Evolutionary conservation across 2,329 filamentous ascomycete genomes (phyloP).

Genomic region (Cercospora citrullina): DNA sequence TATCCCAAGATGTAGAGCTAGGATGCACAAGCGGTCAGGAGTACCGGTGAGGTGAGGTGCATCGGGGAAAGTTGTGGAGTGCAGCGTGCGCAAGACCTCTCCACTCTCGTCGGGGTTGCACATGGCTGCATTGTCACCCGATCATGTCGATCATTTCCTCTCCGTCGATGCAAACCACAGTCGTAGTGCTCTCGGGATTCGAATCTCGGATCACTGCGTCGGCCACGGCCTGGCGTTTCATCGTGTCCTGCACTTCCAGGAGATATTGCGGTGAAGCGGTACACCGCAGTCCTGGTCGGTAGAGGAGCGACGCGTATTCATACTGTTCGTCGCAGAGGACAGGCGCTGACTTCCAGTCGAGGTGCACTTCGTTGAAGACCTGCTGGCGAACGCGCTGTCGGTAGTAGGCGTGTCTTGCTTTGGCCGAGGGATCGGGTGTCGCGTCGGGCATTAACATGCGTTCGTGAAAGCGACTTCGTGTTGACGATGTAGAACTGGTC

Average conservation of each 20-base stretch:
- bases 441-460: constrained; percentile 18
- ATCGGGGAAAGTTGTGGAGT: background rate
- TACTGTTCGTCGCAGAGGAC: constrained; percentile 25
- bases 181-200: background rate
- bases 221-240: constrained; percentile 3
- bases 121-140: constrained; percentile 20
- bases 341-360: constrained; percentile 30
- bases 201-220: background rate
- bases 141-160: constrained; percentile 32
- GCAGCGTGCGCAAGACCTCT: constrained; percentile 3
- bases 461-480: background rate
- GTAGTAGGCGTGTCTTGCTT: constrained; percentile 13
- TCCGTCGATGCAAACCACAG: constrained; percentile 20
- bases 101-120: background rate
- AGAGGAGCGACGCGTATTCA: constrained; percentile 18
- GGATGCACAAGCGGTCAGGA: background rate
- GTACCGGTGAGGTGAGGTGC: constrained; percentile 3
- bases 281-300: constrained; percentile 24
- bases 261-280: constrained; percentile 24
- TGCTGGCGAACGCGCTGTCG: constrained; percentile 20
- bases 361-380: constrained; percentile 22
- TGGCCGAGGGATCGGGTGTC: constrained; percentile 9
- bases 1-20: background rate
- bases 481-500: constrained; percentile 9
- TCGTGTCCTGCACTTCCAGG: constrained; percentile 18